Base-by-base conservation (phyloP, 2,329 filamentous ascomycete species). In the Triangularia setosa region DNA sequence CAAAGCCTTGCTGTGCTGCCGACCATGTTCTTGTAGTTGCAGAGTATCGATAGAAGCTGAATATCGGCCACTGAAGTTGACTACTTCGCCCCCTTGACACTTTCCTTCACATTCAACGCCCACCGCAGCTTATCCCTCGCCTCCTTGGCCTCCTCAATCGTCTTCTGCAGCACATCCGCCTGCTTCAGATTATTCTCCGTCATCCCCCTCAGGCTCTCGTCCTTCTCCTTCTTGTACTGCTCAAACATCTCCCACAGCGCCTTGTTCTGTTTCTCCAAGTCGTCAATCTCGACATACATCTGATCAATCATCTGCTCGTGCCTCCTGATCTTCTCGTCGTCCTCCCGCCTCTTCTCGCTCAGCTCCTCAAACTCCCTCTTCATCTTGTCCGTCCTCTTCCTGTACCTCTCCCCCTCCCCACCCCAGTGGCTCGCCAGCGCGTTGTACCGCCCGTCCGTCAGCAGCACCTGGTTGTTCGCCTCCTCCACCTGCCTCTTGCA, bases 241-340 rank as follows among this genome's bases (percentile, higher is more conserved):
- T 86, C 84, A 76, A 90, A 90, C 68, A 85, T 78, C 56, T 77
- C 77, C 16, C 77, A 76, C 65, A 92, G 86, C 16, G 84, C 83
- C 27, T 85, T 82, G 71, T 91, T 90, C 71, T 90, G 83, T 58
- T 82, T 80, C 64, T 78, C 77, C 24, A 88, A 78, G 64, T 85
- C 80, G 63, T 84, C 83, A 64, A 90, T 83, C 70, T 91, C 90
- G 71, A 84, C 82, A 68, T 90, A 84, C 73, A 92, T 87, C 75
- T 93, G 90, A 68, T 92, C 89, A 73, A 86, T 89, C 30, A 93
- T 81, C 65, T 90, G 87, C 60, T 87, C 82, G 59, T 92, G 79
- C 30, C 84, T 86, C 66, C 79, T 81, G 69, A 90, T 87, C 76
- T 83, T 86, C 72, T 84, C 82, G 70, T 88, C 86, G 71, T 91